phyloP scores from a whole-genome alignment of 139 green algal genomes.

The Volvox reticuliferus region DNA sequence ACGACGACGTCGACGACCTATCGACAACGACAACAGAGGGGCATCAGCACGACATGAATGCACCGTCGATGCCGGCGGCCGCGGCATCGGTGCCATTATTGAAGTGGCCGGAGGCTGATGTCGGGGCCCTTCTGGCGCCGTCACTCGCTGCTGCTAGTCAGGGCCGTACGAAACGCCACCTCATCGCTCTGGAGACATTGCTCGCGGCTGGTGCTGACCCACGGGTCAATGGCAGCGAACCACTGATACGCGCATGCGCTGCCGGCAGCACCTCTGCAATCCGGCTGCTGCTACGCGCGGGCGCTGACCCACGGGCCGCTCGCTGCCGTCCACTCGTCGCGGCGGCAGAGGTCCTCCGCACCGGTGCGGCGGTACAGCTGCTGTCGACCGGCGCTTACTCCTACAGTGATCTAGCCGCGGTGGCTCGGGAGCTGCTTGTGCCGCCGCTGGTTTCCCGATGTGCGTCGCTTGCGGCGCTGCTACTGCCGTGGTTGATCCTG shows the following conservation, averaged over 20 bases:
- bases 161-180: neutral
- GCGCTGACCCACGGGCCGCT: slow-evolving; percentile 35
- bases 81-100: too few relatives aligned
- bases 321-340: neutral
- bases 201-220: slow-evolving; percentile 24
- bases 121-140: neutral
- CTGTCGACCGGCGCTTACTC: slow-evolving; percentile 11
- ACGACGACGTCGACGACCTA: neutral
- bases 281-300: slow-evolving; percentile 18
- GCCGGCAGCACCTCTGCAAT: slow-evolving; percentile 1
- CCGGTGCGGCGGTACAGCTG: neutral
- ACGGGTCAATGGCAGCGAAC: slow-evolving; percentile 6
- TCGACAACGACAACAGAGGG: too few relatives aligned
- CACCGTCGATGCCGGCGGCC: too few relatives aligned
- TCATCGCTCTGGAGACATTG: neutral
- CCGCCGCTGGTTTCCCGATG: neutral
- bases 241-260: neutral
- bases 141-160: slow-evolving; percentile 21
- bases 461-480: neutral
- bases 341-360: slow-evolving; percentile 19
- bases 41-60: too few relatives aligned
- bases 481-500: slow-evolving; percentile 19
- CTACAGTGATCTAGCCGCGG: neutral
- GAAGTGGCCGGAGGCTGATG: neutral
- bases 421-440: slow-evolving; percentile 1